These are phyloP conservation scores for Coemansia sp. DNA, from an alignment of 192 early-diverging fungal genomes.

Conservation along the genomic window DNA sequence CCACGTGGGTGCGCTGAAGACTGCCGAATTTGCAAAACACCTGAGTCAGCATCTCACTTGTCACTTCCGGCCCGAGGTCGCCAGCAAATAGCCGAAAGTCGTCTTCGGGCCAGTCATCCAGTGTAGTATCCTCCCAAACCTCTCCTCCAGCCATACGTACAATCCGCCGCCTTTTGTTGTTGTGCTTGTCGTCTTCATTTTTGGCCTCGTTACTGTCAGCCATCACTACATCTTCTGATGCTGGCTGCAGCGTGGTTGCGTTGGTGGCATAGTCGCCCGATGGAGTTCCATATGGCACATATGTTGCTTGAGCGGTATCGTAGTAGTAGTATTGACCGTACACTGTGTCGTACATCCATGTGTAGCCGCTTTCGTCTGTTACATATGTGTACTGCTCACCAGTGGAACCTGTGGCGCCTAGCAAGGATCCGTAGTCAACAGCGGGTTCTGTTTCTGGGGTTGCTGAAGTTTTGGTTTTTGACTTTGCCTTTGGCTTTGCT, in stretches of 20 bases:
- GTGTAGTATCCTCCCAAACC: conserved; percentile 86
- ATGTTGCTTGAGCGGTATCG: conserved; percentile 23
- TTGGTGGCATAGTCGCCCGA: background rate
- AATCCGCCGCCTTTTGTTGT: conserved; percentile 62
- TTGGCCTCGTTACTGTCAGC: background rate
- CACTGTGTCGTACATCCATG: conserved; percentile 37
- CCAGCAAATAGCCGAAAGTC: conserved; percentile 94
- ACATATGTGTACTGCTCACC: conserved; percentile 45
- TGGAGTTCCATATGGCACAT: conserved; percentile 23
- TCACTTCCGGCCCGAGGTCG: conserved; percentile 92
- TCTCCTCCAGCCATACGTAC: conserved; percentile 86
- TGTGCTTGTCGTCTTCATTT: conserved; percentile 19
- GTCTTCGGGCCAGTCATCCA: conserved; percentile 85
- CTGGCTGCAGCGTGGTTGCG: background rate
- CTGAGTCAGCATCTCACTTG: conserved; percentile 72
- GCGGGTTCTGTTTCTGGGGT: background rate
- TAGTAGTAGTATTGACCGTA: conserved; percentile 52
- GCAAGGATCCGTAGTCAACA: background rate
- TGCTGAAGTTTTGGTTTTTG: background rate
- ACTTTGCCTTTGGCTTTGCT: background rate
- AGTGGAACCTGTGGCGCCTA: background rate
- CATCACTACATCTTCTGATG: background rate
- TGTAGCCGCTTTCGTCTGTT: conserved; percentile 39
- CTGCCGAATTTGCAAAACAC: conserved; percentile 85
- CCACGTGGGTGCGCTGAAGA: conserved; percentile 77